These are phyloP conservation scores for Neonectria coccinea DNA, from an alignment of 2,329 filamentous ascomycete species.

Conservation along the genomic window DNA sequence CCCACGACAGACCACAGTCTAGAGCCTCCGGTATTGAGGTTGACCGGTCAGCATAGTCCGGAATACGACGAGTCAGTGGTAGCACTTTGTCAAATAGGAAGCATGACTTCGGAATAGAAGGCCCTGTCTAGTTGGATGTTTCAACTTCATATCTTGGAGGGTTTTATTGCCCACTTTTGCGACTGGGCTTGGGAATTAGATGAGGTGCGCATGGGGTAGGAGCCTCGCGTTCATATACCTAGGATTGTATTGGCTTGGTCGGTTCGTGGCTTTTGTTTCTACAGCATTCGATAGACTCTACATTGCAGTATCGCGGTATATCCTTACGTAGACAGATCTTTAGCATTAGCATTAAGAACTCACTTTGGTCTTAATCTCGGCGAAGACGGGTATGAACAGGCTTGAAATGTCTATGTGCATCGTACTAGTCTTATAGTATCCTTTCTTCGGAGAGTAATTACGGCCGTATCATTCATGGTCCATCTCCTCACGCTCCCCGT, in stretches of 20 bases:
- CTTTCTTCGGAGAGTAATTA: background rate
- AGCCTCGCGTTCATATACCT: background rate
- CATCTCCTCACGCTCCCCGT: conserved; percentile 57
- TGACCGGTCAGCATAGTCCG: background rate
- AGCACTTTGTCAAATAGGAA: background rate
- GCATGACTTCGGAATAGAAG: background rate
- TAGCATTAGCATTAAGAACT: background rate
- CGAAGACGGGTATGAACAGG: background rate
- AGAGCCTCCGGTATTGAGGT: background rate
- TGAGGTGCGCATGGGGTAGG: background rate
- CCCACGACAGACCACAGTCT: conserved; percentile 9
- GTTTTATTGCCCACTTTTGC: background rate
- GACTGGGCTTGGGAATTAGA: background rate
- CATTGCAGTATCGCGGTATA: background rate
- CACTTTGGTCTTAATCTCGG: background rate
- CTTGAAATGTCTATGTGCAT: background rate
- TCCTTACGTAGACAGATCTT: background rate
- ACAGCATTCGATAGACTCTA: background rate
- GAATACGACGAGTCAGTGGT: background rate
- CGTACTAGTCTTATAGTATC: background rate
- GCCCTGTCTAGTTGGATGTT: background rate
- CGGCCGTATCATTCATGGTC: conserved; percentile 20
- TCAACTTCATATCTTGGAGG: background rate
- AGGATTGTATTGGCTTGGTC: background rate
- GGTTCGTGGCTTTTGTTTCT: background rate